Evolutionary conservation across 169 alveolate genomes (phyloP).

Genomic region (Blepharisma undulans): DNA sequence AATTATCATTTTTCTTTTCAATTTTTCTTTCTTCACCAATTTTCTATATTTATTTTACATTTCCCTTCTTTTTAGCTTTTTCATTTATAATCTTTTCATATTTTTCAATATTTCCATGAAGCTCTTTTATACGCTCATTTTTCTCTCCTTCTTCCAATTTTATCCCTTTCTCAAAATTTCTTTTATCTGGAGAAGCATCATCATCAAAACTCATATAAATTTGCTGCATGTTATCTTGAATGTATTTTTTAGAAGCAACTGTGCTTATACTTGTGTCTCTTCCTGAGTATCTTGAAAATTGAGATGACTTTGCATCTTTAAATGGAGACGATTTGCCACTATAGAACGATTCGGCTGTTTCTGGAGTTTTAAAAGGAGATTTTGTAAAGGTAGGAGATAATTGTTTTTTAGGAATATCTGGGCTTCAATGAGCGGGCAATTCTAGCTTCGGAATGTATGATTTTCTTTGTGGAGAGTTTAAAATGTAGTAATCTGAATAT

Average conservation of each 20-base stretch:
- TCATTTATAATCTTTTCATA: background rate
- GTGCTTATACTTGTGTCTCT: background rate
- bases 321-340: background rate
- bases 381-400: background rate
- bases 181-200: background rate
- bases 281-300: background rate
- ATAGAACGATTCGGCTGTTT: background rate
- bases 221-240: background rate
- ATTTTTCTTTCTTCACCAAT: background rate
- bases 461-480: background rate
- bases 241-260: background rate
- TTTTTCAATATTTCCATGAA: background rate
- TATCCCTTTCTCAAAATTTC: background rate
- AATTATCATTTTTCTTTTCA: background rate
- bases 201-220: background rate
- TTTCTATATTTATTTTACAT: background rate
- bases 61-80: background rate
- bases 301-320: background rate
- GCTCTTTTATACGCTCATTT: background rate
- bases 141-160: background rate
- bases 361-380: background rate
- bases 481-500: background rate
- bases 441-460: background rate
- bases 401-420: background rate
- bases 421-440: background rate